These are phyloP conservation scores for Wickerhamomyces sp. DNA, from an alignment of 1,139 yeast species.

Conservation along the genomic window DNA sequence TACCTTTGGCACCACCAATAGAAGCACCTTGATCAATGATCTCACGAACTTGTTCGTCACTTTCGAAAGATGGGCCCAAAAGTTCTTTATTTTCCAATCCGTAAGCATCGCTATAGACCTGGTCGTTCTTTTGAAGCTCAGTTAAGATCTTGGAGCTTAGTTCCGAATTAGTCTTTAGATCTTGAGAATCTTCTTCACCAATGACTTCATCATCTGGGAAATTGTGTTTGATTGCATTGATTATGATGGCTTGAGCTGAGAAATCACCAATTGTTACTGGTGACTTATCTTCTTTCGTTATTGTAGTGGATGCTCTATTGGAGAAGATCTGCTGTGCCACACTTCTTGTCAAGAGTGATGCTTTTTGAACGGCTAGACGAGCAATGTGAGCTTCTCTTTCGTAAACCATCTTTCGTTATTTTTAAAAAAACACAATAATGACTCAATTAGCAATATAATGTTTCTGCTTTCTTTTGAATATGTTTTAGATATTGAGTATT, in stretches of 20 bases:
- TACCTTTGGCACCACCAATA: slow-evolving; percentile 69
- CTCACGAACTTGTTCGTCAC: slow-evolving; percentile 48
- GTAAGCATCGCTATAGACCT: slow-evolving; percentile 29
- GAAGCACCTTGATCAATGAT: slow-evolving; percentile 79
- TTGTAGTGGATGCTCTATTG: slow-evolving; percentile 52
- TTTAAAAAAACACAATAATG: too few species aligned
- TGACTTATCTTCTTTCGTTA: slow-evolving; percentile 81
- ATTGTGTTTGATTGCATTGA: slow-evolving; percentile 70
- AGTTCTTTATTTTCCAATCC: slow-evolving; percentile 15
- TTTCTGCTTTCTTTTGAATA: too few species aligned
- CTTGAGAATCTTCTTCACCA: slow-evolving; percentile 88
- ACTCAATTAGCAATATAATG: too few species aligned
- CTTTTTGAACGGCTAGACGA: slow-evolving; percentile 84
- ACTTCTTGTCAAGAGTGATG: slow-evolving; percentile 69
- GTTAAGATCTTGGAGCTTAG: slow-evolving; percentile 46
- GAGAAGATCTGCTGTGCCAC: slow-evolving; percentile 65
- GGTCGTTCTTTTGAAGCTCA: slow-evolving; percentile 39
- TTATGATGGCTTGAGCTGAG: slow-evolving; percentile 92
- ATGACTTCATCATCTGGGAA: slow-evolving; percentile 86
- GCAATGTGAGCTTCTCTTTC: slow-evolving; percentile 70
- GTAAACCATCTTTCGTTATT: slow-evolving; percentile 29
- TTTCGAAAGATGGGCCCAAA: slow-evolving; percentile 30
- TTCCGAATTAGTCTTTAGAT: slow-evolving; percentile 46
- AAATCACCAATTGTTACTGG: slow-evolving; percentile 98
- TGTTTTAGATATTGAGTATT: too few species aligned